These are phyloP conservation scores for Aspergillus glaucus DNA, from an alignment of 2,329 filamentous ascomycete genomes.

Conservation along the genomic window DNA sequence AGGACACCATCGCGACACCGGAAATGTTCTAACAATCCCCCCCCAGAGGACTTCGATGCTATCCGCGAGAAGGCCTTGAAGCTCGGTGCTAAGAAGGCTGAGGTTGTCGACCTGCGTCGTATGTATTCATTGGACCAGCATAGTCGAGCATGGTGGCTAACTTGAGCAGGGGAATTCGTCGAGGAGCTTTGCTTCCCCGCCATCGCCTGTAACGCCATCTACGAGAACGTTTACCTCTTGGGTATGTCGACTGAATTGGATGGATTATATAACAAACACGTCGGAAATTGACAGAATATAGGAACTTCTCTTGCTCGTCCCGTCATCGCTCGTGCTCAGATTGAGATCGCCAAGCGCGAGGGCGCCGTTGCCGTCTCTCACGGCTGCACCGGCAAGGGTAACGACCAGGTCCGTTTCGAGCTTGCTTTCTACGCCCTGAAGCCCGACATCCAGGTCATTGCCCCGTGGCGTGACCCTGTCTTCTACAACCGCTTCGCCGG, in stretches of 20 bases:
- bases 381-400: constrained; percentile 44
- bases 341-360: constrained; percentile 31
- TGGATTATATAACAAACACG: constrained; percentile 12
- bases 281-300: constrained; percentile 6
- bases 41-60: constrained; percentile 61
- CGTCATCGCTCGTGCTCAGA: constrained; percentile 44
- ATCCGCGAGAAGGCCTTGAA: constrained; percentile 66
- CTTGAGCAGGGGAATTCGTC: constrained; percentile 56
- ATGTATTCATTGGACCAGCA: neutral
- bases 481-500: constrained; percentile 46
- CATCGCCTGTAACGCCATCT: constrained; percentile 57
- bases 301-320: constrained; percentile 40
- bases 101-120: constrained; percentile 57
- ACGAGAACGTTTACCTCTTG: constrained; percentile 60
- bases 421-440: constrained; percentile 45
- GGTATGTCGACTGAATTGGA: constrained; percentile 26
- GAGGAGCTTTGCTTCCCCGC: constrained; percentile 75
- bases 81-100: constrained; percentile 62
- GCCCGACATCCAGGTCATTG: constrained; percentile 44
- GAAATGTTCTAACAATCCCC: neutral
- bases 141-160: neutral
- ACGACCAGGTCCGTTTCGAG: constrained; percentile 47
- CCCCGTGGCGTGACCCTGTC: constrained; percentile 44
- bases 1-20: neutral
- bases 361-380: constrained; percentile 40